These are phyloP conservation scores for Eragrostis curvula DNA, from an alignment of 176 grass and related monocot species.

Conservation along the genomic window DNA sequence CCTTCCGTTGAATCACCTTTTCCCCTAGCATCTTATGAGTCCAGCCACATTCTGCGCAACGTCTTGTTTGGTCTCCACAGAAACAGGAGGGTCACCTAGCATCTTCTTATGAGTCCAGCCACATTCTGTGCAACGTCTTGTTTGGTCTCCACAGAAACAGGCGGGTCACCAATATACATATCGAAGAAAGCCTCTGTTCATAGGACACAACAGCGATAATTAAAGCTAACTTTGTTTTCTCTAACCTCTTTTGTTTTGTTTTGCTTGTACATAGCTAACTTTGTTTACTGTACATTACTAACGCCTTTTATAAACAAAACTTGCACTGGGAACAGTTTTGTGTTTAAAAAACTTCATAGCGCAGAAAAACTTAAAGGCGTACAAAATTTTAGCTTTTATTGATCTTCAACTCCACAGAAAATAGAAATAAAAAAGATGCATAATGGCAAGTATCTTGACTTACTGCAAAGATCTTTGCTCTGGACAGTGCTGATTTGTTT, in stretches of 20 bases:
- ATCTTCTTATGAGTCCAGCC: slow-evolving; percentile 78
- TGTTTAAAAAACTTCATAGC: neutral
- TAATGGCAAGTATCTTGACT: slow-evolving; percentile 36
- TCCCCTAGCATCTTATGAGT: slow-evolving; percentile 72
- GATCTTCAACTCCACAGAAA: neutral
- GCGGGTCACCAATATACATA: slow-evolving; percentile 94
- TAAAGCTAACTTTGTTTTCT: neutral
- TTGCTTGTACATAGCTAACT: neutral
- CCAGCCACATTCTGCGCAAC: slow-evolving; percentile 77
- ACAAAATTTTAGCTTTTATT: neutral
- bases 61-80: slow-evolving; percentile 73
- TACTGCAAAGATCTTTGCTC: slow-evolving; percentile 99
- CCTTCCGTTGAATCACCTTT: neutral
- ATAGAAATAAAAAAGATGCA: neutral
- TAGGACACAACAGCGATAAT: neutral
- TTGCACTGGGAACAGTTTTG: neutral
- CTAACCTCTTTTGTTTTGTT: neutral
- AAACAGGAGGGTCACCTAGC: slow-evolving; percentile 74
- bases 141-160: slow-evolving; percentile 79
- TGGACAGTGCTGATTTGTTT: slow-evolving; percentile 79
- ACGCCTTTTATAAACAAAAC: neutral
- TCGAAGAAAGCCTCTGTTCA: slow-evolving; percentile 83
- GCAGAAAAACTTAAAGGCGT: neutral
- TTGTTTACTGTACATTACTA: neutral
- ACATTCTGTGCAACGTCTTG: slow-evolving; percentile 84